These are phyloP conservation scores for Austropuccinia psidii DNA, from an alignment of 1,284 basidiomycete species.

Conservation along the genomic window DNA sequence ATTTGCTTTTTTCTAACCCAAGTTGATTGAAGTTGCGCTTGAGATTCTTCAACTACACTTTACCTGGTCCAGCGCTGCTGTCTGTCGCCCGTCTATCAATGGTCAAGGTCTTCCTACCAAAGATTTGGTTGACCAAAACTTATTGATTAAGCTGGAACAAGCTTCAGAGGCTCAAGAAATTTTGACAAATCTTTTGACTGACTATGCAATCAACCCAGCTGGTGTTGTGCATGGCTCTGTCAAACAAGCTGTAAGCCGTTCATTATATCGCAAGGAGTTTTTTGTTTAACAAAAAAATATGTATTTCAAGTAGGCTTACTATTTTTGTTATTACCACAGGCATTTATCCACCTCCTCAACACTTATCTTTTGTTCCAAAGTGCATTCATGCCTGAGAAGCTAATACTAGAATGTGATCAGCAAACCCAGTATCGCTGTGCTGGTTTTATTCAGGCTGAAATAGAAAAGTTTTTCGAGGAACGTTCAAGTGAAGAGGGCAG, in stretches of 20 bases:
- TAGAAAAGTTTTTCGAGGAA: slow-evolving; percentile 39
- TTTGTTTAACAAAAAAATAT: not conserved
- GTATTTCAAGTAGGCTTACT: no score
- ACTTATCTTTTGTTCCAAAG: slow-evolving; percentile 28
- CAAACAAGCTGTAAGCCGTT: slow-evolving; percentile 14
- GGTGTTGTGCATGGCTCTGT: not conserved
- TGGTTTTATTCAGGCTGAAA: slow-evolving; percentile 41
- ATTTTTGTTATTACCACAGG: not conserved
- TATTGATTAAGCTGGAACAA: not conserved
- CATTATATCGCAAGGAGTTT: not conserved
- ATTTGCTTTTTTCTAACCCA: not conserved
- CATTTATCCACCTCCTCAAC: slow-evolving; percentile 35
- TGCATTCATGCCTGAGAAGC: slow-evolving; percentile 18
- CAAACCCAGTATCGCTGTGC: slow-evolving; percentile 43
- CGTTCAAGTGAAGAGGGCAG: not conserved
- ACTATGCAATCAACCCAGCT: not conserved
- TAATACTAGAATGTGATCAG: slow-evolving; percentile 40
- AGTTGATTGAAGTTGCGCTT: slow-evolving; percentile 33
- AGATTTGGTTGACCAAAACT: not conserved
- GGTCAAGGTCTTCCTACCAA: not conserved
- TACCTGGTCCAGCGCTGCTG: slow-evolving; percentile 22
- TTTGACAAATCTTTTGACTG: slow-evolving; percentile 1
- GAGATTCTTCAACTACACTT: slow-evolving; percentile 32
- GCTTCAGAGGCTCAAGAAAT: not conserved
- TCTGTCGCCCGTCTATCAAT: not conserved